These are phyloP conservation scores for barley (Hordeum vulgare) DNA, from an alignment of 176 grass and related monocot species.

Conservation along the genomic window MorexV3_pseudomolecules_assembly NC_058518.1:6746677-6747176, in stretches of 20 bases:
- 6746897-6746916: too few species aligned
- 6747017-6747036: background rate
- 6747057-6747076: background rate
- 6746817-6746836: too few species aligned
- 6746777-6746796: background rate
- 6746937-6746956: background rate
- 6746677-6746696: background rate
- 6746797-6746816: background rate
- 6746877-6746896: background rate
- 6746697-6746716: background rate
- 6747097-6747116: too few species aligned
- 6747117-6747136: background rate
- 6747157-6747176: background rate
- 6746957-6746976: background rate
- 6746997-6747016: background rate
- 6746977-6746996: background rate
- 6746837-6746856: background rate
- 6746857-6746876: background rate
- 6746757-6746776: background rate
- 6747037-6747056: background rate
- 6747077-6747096: background rate
- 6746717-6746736: background rate
- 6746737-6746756: too few species aligned
- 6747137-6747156: background rate
- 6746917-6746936: too few species aligned